These are phyloP conservation scores for Ganoderma boninense DNA, from an alignment of 1,284 basidiomycete genomes.

Conservation along the genomic window DNA sequence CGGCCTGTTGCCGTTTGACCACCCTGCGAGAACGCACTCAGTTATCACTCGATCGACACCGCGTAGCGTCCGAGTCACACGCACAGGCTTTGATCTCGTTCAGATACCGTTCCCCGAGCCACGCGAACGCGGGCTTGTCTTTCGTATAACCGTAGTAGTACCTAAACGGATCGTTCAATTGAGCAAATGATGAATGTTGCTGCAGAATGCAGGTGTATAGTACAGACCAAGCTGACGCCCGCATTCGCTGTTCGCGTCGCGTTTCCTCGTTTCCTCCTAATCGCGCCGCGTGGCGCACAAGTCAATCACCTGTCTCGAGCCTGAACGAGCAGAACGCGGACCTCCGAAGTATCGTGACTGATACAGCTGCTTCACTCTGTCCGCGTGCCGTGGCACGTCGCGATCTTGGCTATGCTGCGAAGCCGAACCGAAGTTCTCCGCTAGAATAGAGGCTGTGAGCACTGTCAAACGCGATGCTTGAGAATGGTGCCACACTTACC, in stretches of 20 bases:
- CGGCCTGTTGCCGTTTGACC: conserved; percentile 29
- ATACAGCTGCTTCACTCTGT: conserved; percentile 24
- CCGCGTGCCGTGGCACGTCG: conserved; percentile 13
- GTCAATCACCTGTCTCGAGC: conserved; percentile 14
- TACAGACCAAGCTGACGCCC: conserved; percentile 36
- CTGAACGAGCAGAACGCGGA: conserved; percentile 19
- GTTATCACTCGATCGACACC: neutral
- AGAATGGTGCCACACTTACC: neutral
- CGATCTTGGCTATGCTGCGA: conserved; percentile 10
- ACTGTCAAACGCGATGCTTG: neutral
- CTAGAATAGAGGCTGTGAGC: conserved; percentile 1
- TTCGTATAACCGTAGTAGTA: conserved; percentile 33
- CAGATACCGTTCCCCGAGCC: conserved; percentile 34
- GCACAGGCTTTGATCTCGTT: conserved; percentile 35
- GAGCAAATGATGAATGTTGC: neutral
- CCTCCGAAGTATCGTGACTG: conserved; percentile 34
- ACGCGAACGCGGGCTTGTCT: conserved; percentile 31
- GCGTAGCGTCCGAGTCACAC: neutral
- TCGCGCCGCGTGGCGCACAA: conserved; percentile 10
- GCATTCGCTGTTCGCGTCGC: conserved; percentile 23
- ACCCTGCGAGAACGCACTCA: conserved; percentile 12
- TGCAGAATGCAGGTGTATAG: neutral
- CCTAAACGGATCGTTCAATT: conserved; percentile 15
- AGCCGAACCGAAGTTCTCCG: neutral
- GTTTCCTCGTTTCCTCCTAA: conserved; percentile 23